Evolutionary conservation across 2,329 filamentous ascomycete species (phyloP), one percentile per base, ranked within the genome.

Genomic region (Daldinia sp.): DNA sequence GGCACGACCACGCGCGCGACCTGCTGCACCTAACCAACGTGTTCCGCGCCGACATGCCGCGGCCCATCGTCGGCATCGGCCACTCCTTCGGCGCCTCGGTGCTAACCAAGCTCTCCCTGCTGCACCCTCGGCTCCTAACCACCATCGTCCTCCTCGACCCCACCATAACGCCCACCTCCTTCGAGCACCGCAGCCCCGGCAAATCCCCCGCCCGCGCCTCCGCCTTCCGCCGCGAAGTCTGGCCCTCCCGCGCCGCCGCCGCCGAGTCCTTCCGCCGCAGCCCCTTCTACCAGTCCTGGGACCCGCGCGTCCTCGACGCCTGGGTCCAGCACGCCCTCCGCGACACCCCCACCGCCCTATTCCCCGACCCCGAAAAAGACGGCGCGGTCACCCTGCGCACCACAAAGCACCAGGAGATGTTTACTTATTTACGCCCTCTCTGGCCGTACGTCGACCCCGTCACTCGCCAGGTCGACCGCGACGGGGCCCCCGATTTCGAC

Each of bases 71-170:
- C 66, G 94, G 92, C 58, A 77, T 98, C 25, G 94, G 93, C 13
- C 94, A 98, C 78, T 96, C 92, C 70, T 94, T 96, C 82, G 94
- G 94, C 69, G 93, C 85, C 67, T 87, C 86, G 73, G 86, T 91
- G 61, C 83, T 97, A 55, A 82, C 85, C 55, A 88, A 92, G 69
- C 81, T 94, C 13, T 81, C 91, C 3, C 80, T 94, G 9, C 84
- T 93, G 68, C 90, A 97, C 77, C 93, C 94, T 1, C 90, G 93
- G 6, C 86, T 97, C 17, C 83, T 97, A 67, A 85, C 88, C 64
- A 85, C 87, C 6, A 77, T 97, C 5, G 81, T 96, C 43, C 84
- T 96, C 29, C 80, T 97, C n/a, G 94, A 97, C 73, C 93, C 94
- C 0, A 91, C 95, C 64, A 89, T 97, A 68, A 83, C 86, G 51